phyloP scores from a whole-genome alignment of 2,329 filamentous ascomycete genomes.

The Exutisphaerella laricina region DNA sequence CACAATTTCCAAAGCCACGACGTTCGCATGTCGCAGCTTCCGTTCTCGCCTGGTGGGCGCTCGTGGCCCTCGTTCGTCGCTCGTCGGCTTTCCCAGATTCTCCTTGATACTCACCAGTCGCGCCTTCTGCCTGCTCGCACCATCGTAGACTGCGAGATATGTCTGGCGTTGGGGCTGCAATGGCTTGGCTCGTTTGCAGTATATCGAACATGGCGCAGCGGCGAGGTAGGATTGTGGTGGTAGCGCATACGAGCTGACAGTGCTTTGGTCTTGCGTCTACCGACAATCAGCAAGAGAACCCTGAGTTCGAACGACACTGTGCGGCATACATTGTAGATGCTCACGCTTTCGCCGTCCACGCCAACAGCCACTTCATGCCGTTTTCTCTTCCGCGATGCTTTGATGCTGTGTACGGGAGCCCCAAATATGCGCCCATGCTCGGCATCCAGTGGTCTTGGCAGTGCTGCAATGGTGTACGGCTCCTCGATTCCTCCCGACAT shows the following conservation, averaged over 20 bases:
- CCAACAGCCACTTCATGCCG: constrained; percentile 56
- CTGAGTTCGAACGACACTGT: not conserved
- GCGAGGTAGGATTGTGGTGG: constrained; percentile 55
- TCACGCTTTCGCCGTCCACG: constrained; percentile 57
- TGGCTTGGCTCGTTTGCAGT: constrained; percentile 44
- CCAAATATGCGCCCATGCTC: constrained; percentile 38
- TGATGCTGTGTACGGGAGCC: constrained; percentile 49
- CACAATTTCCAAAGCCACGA: constrained; percentile 22
- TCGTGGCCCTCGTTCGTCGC: constrained; percentile 26
- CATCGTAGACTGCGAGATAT: constrained; percentile 48
- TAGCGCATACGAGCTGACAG: constrained; percentile 56
- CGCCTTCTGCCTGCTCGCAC: constrained; percentile 42
- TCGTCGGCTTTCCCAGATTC: constrained; percentile 31
- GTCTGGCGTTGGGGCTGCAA: constrained; percentile 48
- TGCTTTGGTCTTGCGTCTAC: constrained; percentile 56
- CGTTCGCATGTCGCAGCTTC: constrained; percentile 30
- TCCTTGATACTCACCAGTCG: constrained; percentile 53
- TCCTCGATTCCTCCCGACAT: constrained; percentile 30
- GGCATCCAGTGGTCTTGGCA: constrained; percentile 40
- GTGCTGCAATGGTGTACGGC: constrained; percentile 39
- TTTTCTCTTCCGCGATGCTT: constrained; percentile 55
- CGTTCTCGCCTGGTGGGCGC: constrained; percentile 26
- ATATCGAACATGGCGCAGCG: constrained; percentile 54
- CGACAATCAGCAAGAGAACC: constrained; percentile 12
- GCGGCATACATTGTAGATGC: constrained; percentile 57